Evolutionary conservation across 2,329 filamentous ascomycete species (phyloP).

Genomic region (Ophiostoma novo-ulmi): DNA sequence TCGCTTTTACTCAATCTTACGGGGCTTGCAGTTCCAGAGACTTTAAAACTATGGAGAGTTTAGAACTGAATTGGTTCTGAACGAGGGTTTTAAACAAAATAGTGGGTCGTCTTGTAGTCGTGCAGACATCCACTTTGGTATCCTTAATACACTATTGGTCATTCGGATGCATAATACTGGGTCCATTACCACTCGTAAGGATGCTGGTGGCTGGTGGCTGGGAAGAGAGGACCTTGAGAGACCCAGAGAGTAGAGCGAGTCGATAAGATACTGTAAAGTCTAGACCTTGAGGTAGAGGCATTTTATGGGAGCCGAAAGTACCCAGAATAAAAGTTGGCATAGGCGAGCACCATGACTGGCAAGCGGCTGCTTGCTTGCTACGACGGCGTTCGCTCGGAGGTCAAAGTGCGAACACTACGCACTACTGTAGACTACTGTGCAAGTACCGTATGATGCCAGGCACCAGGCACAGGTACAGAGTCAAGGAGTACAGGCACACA

Average conservation of each 20-base stretch:
- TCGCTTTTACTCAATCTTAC: not conserved
- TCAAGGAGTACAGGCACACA: not conserved
- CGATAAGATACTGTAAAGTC: not conserved
- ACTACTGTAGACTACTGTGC: not conserved
- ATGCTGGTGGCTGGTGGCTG: slow-evolving; percentile 1
- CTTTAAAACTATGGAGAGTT: not conserved
- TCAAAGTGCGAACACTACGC: not conserved
- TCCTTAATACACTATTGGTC: not conserved
- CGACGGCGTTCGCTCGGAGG: not conserved
- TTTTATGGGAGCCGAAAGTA: not conserved
- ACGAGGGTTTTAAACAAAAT: not conserved
- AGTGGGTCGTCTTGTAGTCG: not conserved
- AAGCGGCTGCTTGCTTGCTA: no score
- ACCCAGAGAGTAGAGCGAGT: no score
- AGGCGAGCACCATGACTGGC: not conserved
- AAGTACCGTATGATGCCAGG: not conserved
- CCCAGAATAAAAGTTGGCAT: not conserved
- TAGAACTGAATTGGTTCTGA: not conserved
- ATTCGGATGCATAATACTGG: not conserved
- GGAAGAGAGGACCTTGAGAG: not conserved
- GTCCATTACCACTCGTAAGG: not conserved
- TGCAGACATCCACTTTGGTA: not conserved
- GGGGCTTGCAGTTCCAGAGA: not conserved
- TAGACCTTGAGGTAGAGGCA: not conserved
- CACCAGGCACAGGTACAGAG: slow-evolving; percentile 3